Percentiles rank a stretch among this genome's conserved stretches.
phyloP scores from a whole-genome alignment of 768 basidiomycete species.

The Rhizopogon roseolus region DNA sequence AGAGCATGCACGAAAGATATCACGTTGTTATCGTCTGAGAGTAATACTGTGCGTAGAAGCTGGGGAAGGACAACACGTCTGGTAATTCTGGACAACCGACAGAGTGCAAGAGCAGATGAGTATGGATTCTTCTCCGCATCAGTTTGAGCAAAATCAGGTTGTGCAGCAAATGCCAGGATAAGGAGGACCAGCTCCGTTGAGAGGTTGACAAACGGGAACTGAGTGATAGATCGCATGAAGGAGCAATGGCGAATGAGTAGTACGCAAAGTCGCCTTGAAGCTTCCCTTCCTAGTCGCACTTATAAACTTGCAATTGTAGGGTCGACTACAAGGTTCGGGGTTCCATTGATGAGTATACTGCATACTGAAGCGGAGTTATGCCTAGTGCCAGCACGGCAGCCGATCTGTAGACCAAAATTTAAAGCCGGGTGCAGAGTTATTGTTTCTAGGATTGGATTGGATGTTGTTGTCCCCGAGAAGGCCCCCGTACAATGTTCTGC shows the following conservation, averaged over 20 bases:
- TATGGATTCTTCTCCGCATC: slow-evolving; percentile 7
- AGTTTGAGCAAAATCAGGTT: slow-evolving; percentile 13
- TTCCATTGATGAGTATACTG: neutral
- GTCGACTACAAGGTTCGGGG: neutral
- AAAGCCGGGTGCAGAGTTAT: neutral
- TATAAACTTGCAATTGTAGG: neutral
- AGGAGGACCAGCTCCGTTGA: slow-evolving; percentile 32
- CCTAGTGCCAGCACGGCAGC: neutral
- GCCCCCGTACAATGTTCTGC: too few relatives aligned
- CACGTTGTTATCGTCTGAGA: slow-evolving; percentile 7
- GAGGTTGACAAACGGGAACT: slow-evolving; percentile 20
- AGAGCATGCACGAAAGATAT: slow-evolving; percentile 27
- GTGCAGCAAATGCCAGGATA: slow-evolving; percentile 28
- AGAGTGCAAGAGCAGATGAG: slow-evolving; percentile 25
- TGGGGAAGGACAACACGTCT: slow-evolving; percentile 32
- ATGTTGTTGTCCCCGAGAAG: too few relatives aligned
- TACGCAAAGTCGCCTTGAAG: neutral
- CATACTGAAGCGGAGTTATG: neutral
- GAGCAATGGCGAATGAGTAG: neutral
- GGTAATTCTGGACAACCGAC: slow-evolving; percentile 29
- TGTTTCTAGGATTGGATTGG: neutral
- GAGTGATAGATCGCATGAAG: neutral
- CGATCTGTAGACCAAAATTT: neutral
- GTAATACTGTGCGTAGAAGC: slow-evolving; percentile 35
- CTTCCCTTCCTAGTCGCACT: neutral